A percentile compares a stretch with the other conserved stretches of the same genome.
These are phyloP conservation scores for Suhomyces sp. DNA, from an alignment of 805 yeast genomes.

Conservation along the genomic window DNA sequence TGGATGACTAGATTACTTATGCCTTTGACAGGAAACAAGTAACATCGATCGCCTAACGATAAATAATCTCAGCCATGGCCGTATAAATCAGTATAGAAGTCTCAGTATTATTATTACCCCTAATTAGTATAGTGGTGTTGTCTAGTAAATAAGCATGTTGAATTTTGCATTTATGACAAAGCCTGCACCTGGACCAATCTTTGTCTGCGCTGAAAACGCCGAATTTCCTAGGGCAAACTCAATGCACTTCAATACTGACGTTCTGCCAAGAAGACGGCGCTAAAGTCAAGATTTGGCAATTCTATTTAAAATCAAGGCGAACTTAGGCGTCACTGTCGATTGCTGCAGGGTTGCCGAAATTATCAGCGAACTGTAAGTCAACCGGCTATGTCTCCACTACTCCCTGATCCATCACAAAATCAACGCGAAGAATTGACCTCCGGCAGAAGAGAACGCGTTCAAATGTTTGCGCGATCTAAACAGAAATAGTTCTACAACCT, in stretches of 20 bases:
- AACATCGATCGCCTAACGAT: not conserved
- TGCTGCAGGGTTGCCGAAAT: not conserved
- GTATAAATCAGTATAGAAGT: not conserved
- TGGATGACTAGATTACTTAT: constrained; percentile 13
- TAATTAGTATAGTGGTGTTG: not conserved
- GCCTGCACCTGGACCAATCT: not conserved
- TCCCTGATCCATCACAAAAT: not conserved
- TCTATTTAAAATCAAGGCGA: not conserved
- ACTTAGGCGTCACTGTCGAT: not conserved
- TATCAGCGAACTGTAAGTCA: not conserved
- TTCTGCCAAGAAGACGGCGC: not conserved
- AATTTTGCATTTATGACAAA: not conserved
- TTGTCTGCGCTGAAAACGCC: not conserved
- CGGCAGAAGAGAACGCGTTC: not conserved
- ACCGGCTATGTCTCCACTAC: not conserved
- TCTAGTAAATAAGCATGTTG: too few species aligned
- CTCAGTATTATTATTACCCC: not conserved
- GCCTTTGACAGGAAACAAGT: not conserved
- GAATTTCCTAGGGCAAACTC: not conserved
- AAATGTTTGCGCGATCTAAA: not conserved
- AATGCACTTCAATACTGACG: not conserved
- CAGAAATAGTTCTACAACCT: not conserved
- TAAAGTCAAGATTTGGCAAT: not conserved
- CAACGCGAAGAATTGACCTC: not conserved
- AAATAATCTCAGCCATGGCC: not conserved